phyloP scores from a whole-genome alignment of 148 eudicot species.

The Simmondsia chinensis region DNA sequence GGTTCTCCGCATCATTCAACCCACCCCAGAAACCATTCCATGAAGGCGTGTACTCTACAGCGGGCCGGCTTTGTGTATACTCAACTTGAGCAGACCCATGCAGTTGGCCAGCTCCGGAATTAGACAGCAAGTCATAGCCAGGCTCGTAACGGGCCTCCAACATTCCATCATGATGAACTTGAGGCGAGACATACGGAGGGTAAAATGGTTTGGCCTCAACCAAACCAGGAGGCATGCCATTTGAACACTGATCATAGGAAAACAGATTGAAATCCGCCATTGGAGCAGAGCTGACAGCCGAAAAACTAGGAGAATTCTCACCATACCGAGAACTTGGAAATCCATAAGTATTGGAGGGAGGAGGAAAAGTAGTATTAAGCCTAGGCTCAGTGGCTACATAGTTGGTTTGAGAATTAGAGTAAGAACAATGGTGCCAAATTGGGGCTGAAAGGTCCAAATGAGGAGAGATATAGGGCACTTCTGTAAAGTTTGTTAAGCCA shows the following conservation, averaged over 20 bases:
- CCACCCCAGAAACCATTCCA: constrained; percentile 46
- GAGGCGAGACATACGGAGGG: constrained; percentile 31
- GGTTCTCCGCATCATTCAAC: constrained; percentile 30
- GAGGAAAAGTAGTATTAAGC: constrained; percentile 15
- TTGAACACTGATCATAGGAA: constrained; percentile 30
- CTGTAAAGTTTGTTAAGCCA: constrained; percentile 26
- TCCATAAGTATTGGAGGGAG: constrained; percentile 21
- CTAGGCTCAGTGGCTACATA: constrained; percentile 26
- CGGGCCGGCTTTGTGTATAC: constrained; percentile 24
- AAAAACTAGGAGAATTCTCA: constrained; percentile 14
- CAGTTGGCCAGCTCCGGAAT: constrained; percentile 18
- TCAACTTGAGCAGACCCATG: constrained; percentile 39
- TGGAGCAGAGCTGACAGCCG: constrained; percentile 16
- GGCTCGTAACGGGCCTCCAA: constrained; percentile 23
- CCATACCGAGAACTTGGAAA: constrained; percentile 24
- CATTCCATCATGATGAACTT: constrained; percentile 24
- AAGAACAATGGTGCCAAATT: constrained; percentile 38
- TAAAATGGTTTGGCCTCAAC: constrained; percentile 39
- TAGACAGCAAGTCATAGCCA: constrained; percentile 27
- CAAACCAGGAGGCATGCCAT: constrained; percentile 9
- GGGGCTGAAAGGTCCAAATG: constrained; percentile 32
- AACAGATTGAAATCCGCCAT: constrained; percentile 18
- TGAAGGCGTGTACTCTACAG: constrained; percentile 26
- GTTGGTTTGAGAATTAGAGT: constrained; percentile 29
- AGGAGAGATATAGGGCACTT: constrained; percentile 23